These are phyloP conservation scores for Phytophthora podocarpi DNA, from an alignment of 352 stramenopile genomes.

Conservation along the genomic window DNA sequence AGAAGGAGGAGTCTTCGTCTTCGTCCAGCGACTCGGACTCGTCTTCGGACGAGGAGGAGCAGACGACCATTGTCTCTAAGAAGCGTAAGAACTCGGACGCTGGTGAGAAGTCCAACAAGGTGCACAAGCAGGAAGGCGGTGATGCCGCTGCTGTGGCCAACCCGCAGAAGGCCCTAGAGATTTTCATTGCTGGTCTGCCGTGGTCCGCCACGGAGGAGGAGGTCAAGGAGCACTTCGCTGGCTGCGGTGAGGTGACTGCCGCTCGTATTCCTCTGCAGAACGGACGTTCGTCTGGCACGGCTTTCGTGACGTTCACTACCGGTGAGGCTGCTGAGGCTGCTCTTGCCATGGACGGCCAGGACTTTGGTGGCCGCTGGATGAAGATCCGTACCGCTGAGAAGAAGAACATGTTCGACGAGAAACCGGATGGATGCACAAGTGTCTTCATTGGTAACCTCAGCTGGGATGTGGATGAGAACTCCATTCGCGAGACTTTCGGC, in stretches of 20 bases:
- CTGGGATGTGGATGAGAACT: conserved; percentile 97
- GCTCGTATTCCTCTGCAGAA: conserved; percentile 90
- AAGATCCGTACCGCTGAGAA: conserved; percentile 92
- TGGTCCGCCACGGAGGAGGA: conserved; percentile 96
- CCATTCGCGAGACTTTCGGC: conserved; percentile 91
- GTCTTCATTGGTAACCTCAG: conserved; percentile 98
- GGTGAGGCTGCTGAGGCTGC: conserved; percentile 75
- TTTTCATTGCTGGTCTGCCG: conserved; percentile 94
- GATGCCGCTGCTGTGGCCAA: conserved; percentile 54
- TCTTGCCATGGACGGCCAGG: conserved; percentile 92
- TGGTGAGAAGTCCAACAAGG: conserved; percentile 64
- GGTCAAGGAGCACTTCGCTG: conserved; percentile 93
- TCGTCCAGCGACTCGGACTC: conserved; percentile 49
- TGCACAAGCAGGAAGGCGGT: conserved; percentile 80
- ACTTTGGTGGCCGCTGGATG: conserved; percentile 96
- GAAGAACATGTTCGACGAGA: conserved; percentile 89
- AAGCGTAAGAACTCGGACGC: conserved; percentile 86
- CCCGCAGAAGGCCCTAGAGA: conserved; percentile 61
- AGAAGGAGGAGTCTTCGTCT: conserved; percentile 47
- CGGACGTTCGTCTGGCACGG: conserved; percentile 93
- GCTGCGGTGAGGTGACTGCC: conserved; percentile 89
- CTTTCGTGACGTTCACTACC: conserved; percentile 93
- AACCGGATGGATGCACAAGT: conserved; percentile 95
- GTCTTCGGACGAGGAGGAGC: conserved; percentile 79
- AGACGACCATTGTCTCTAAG: conserved; percentile 72